These are phyloP conservation scores for Tylopilus intermedius DNA, from an alignment of 768 basidiomycete species.

Conservation along the genomic window DNA sequence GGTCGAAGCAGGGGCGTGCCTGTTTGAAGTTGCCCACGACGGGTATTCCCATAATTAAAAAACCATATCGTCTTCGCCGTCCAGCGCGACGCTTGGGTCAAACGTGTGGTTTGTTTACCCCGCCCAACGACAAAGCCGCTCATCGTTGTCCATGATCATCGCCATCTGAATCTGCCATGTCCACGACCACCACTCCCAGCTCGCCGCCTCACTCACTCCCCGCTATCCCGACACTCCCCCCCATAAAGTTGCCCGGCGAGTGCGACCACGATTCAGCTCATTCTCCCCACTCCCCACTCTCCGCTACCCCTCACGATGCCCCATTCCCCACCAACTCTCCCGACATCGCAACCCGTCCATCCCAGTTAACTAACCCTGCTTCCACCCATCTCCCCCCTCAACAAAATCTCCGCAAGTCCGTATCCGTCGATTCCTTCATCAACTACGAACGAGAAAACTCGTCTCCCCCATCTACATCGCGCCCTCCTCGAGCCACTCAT, in stretches of 20 bases:
- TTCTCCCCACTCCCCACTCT: constrained; percentile 26
- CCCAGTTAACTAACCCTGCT: constrained; percentile 6
- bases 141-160: constrained; percentile 11
- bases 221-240: constrained; percentile 41
- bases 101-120: constrained; percentile 1
- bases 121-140: constrained; percentile 4
- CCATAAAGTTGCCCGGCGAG: constrained; percentile 39
- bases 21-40: constrained; percentile 1
- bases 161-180: constrained; percentile 20
- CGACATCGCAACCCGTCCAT: constrained; percentile 7
- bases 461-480: constrained; percentile 27
- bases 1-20: not conserved
- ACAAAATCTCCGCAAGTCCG: constrained; percentile 57
- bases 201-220: constrained; percentile 27
- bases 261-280: constrained; percentile 19
- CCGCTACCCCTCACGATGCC: constrained; percentile 36
- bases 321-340: constrained; percentile 39
- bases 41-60: constrained; percentile 22
- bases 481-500: constrained; percentile 37
- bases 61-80: constrained; percentile 8
- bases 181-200: constrained; percentile 7
- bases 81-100: not conserved
- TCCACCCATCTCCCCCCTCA: constrained; percentile 24
- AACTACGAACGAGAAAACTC: constrained; percentile 38
- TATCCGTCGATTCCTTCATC: constrained; percentile 75